Evolutionary conservation across 192 early-diverging fungal genomes (phyloP).

Genomic region (Obelidium mucronatum): DNA sequence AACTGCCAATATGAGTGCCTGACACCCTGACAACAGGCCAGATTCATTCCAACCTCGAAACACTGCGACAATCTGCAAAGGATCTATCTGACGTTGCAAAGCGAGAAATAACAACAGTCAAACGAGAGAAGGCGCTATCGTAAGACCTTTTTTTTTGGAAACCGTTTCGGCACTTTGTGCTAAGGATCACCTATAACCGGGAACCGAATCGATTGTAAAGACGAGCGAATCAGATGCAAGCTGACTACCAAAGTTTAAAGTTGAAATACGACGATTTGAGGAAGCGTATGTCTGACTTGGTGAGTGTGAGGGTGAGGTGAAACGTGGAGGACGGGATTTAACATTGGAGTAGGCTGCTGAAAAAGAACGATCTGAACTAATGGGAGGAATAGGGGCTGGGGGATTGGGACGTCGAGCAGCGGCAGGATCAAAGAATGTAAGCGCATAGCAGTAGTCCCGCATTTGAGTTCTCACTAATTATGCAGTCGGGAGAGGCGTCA

Average conservation of each 20-base stretch:
- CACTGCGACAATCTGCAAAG: constrained; percentile 44
- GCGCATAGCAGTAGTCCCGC: neutral
- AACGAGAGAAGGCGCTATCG: constrained; percentile 56
- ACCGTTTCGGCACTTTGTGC: neutral
- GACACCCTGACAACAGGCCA: constrained; percentile 25
- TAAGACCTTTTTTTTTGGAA: too few species aligned
- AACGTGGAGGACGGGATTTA: too few species aligned
- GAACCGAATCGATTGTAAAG: too few species aligned
- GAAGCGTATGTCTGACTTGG: constrained; percentile 30
- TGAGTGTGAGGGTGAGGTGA: neutral
- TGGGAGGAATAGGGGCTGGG: constrained; percentile 29
- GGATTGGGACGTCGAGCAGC: constrained; percentile 28
- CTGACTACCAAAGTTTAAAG: constrained; percentile 41
- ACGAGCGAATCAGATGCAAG: constrained; percentile 43
- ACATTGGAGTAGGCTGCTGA: constrained; percentile 32
- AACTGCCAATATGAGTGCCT: neutral
- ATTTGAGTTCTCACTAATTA: too few species aligned
- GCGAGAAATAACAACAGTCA: constrained; percentile 55
- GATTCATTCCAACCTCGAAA: constrained; percentile 44
- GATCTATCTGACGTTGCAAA: constrained; percentile 52
- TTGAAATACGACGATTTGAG: constrained; percentile 37
- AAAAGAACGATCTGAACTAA: constrained; percentile 42
- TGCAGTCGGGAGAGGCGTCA: constrained; percentile 20
- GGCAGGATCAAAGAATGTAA: constrained; percentile 1
- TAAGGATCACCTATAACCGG: neutral